Base-by-base conservation (phyloP, 129 eudicot species). In the Calendula officinalis region DNA sequence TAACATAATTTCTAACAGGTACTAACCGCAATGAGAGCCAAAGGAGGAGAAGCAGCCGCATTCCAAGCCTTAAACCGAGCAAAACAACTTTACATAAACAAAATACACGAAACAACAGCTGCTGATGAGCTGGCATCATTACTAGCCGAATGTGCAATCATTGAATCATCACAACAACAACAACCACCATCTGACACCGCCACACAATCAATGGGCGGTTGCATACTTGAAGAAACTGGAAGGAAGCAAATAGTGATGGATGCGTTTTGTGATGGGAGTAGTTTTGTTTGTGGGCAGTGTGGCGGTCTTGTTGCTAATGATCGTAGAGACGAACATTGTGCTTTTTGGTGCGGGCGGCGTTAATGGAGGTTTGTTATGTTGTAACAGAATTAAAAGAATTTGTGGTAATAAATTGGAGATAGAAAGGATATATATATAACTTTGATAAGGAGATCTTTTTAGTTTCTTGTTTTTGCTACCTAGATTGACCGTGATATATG, bases 61-160 rank as follows among this genome's bases (percentile, higher is more conserved):
- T 40, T 75, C 12, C 77, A 78, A 45, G 70, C 80, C 35, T 83
- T 89, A 8, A 73, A 56, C 17, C 85, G 94, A 5, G 97, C 90
- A 33, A 81, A 77, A 27, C 86, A 83, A 49, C 83, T 79, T 12
- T 86, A 86, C 82, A 72, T 79, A 67, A 83, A 81, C 63, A 81
- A 83, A 73, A 10, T 86, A 47, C 82, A 71, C 54, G 76, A 90
- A 70, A 83, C 73, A 52, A 56, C 72, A 56, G 90, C 80, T 37
- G 88, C 95, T 14, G 97, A 89, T 74, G 90, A 89, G 57, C 80
- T 89, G 16, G 83, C 95, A 36, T 78, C 97, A 15, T 78, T 89
- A n/a, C 83, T 89, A 74, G 95, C 97, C 0, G 88, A 89, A 54
- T 89, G 86, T 81, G 97, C 86, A 7, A 86, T 89, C 36, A 83